A percentile compares a stretch with the other conserved stretches of the same genome.
phyloP scores from a whole-genome alignment of 257 asterid species.

The Nicotiana noctiflora region DNA sequence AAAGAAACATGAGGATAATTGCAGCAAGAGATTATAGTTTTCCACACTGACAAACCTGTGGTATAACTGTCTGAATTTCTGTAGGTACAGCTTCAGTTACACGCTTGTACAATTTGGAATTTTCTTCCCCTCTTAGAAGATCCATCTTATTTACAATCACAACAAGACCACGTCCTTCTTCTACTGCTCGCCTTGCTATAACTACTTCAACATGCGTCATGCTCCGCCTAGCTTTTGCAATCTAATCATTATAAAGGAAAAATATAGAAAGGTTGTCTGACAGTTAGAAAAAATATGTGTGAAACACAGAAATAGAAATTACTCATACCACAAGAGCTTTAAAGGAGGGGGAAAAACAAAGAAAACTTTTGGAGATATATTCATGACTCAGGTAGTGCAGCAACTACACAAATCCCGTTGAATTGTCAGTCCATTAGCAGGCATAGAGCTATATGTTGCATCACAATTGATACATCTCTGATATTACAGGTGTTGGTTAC shows the following conservation, averaged over 20 bases:
- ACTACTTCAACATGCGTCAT: constrained; percentile 96
- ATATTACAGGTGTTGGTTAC: background rate
- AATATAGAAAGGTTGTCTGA: background rate
- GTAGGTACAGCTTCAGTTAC: constrained; percentile 67
- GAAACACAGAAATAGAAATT: background rate
- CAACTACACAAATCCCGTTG: background rate
- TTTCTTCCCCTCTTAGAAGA: constrained; percentile 55
- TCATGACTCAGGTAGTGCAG: background rate
- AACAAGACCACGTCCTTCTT: constrained; percentile 92
- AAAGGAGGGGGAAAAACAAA: background rate
- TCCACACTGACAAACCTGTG: constrained; percentile 50
- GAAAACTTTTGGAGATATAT: background rate
- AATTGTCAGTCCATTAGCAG: background rate
- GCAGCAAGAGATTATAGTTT: background rate
- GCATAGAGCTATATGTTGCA: background rate
- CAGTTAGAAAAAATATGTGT: background rate
- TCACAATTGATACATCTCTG: background rate
- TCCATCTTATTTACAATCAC: constrained; percentile 92
- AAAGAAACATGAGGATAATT: background rate
- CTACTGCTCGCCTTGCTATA: constrained; percentile 91
- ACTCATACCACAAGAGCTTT: background rate
- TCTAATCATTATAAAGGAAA: constrained; percentile 35
- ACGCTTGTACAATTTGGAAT: constrained; percentile 42
- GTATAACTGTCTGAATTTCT: constrained; percentile 89
- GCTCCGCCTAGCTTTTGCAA: constrained; percentile 62